These are phyloP conservation scores for Ceratopteris richardii DNA, from an alignment of 75 land plant species.

Conservation along the genomic window DNA sequence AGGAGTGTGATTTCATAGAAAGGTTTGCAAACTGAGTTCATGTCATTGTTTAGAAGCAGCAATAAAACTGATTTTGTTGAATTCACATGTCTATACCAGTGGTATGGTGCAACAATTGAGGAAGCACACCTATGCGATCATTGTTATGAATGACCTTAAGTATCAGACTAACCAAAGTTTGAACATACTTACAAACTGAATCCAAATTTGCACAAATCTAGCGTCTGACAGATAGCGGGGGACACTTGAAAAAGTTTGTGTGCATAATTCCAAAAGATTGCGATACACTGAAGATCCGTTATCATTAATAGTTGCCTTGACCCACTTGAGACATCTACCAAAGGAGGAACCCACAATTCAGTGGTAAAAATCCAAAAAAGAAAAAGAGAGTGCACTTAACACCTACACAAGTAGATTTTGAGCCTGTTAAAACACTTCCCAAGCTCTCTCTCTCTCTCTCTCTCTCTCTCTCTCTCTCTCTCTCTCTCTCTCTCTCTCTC, in stretches of 20 bases:
- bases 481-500: conserved; percentile 8
- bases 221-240: conserved; percentile 43
- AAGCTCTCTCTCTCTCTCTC: conserved; percentile 4
- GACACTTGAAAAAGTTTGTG: conserved; percentile 34
- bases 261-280: conserved; percentile 38
- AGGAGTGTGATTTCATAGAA: too few species aligned
- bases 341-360: not conserved
- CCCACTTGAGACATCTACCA: conserved; percentile 24
- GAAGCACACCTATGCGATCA: not conserved
- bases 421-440: not conserved
- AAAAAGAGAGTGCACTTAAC: not conserved
- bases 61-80: too few species aligned
- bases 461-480: conserved; percentile 8
- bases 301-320: conserved; percentile 11
- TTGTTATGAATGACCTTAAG: too few species aligned
- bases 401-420: not conserved
- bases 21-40: too few species aligned
- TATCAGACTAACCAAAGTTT: too few species aligned
- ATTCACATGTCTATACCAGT: too few species aligned
- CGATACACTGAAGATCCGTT: conserved; percentile 11
- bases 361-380: not conserved
- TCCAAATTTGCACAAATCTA: conserved; percentile 67
- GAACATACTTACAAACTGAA: conserved; percentile 49
- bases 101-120: not conserved
- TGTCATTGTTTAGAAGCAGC: too few species aligned